phyloP scores from a whole-genome alignment of 192 early-diverging fungal species.

The Rhizophagus prolifer region DNA sequence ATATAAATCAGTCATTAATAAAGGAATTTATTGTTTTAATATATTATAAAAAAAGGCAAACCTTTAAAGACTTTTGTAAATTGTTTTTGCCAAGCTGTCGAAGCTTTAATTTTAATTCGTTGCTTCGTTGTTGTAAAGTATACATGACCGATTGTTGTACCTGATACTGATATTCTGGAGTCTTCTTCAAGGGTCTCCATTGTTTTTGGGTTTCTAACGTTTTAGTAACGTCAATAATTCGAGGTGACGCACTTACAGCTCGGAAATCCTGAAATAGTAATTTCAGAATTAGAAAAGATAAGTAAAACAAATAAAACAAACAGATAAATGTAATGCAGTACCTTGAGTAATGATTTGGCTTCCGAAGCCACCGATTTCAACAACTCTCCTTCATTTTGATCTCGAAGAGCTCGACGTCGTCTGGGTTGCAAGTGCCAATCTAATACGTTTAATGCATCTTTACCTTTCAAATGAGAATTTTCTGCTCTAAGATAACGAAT shows the following conservation, averaged over 20 bases:
- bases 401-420: neutral
- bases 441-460: slow-evolving; percentile 47
- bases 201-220: slow-evolving; percentile 29
- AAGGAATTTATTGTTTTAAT: neutral
- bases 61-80: slow-evolving; percentile 23
- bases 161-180: slow-evolving; percentile 56
- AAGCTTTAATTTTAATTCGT: slow-evolving; percentile 43
- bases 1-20: neutral
- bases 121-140: slow-evolving; percentile 52
- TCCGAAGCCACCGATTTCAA: slow-evolving; percentile 48
- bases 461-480: slow-evolving; percentile 76
- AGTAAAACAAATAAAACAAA: slow-evolving; percentile 2
- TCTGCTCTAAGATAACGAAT: slow-evolving; percentile 77
- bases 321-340: slow-evolving; percentile 21
- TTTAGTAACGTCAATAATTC: slow-evolving; percentile 48
- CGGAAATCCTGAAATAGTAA: slow-evolving; percentile 37
- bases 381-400: slow-evolving; percentile 18
- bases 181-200: slow-evolving; percentile 49
- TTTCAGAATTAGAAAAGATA: neutral
- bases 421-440: slow-evolving; percentile 26
- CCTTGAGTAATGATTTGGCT: slow-evolving; percentile 49
- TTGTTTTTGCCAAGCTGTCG: slow-evolving; percentile 19
- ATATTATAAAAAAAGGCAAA: neutral
- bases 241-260: slow-evolving; percentile 47
- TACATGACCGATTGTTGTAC: slow-evolving; percentile 53